Conservation (phyloP, 1,139 yeast species). For the Tardiomyces blankii region DNA sequence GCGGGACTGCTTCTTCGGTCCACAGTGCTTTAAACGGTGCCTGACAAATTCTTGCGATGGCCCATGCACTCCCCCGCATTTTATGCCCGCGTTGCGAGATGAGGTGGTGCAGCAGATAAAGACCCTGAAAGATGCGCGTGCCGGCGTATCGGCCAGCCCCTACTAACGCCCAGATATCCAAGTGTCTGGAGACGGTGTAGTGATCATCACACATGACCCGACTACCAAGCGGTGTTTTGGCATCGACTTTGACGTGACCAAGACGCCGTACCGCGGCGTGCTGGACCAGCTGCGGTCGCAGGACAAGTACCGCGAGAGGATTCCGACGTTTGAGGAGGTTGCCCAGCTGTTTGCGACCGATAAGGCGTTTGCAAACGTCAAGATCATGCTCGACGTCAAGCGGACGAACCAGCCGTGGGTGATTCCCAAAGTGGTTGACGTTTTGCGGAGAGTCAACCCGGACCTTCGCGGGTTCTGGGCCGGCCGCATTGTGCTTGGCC, state of each 20-base stretch:
- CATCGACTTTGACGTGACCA: conserved; percentile 25
- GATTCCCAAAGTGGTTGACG: conserved; percentile 40
- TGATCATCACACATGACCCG: conserved; percentile 69
- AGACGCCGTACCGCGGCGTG: conserved; percentile 28
- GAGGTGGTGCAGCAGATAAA: too few relatives aligned
- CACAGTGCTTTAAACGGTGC: too few relatives aligned
- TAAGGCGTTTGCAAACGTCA: conserved; percentile 24
- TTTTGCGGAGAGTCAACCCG: conserved; percentile 35
- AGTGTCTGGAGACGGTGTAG: conserved; percentile 56
- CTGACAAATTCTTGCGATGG: too few relatives aligned
- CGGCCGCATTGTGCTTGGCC: conserved; percentile 57
- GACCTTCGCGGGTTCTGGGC: conserved; percentile 51
- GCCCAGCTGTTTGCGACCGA: conserved; percentile 46
- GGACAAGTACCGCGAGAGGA: conserved; percentile 33
- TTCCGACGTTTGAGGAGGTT: conserved; percentile 53
- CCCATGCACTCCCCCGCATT: too few relatives aligned
- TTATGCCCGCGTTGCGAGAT: too few relatives aligned
- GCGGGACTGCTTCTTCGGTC: conserved; percentile 5
- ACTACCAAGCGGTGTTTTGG: conserved; percentile 53
- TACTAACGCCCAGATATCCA: conserved; percentile 38
- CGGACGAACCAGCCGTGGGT: conserved; percentile 52
- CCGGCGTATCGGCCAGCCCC: too few relatives aligned
- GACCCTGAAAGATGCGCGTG: too few relatives aligned
- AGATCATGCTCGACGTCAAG: conserved; percentile 77
- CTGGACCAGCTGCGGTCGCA: conserved; percentile 45